Conservation (phyloP, 1,284 basidiomycete species). For the Mycosarcoma mackinlayi region DNA sequence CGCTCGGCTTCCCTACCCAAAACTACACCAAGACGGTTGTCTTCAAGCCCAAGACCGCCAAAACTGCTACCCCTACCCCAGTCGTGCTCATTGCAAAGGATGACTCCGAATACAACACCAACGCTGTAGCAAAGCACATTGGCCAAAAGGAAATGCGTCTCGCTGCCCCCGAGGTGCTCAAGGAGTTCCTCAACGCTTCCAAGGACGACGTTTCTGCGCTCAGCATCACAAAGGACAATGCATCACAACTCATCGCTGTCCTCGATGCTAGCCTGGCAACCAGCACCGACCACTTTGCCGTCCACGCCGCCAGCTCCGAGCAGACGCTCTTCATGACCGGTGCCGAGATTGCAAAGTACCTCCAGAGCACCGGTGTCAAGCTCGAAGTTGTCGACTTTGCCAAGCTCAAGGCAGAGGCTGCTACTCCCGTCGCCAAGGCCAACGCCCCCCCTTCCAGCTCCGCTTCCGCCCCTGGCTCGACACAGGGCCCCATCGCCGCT, state of each 20-base stretch:
- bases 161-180: conserved; percentile 86
- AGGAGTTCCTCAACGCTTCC: conserved; percentile 83
- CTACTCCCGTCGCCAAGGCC: conserved; percentile 42
- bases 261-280: conserved; percentile 58
- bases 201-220: conserved; percentile 77
- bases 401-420: conserved; percentile 51
- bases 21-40: conserved; percentile 77
- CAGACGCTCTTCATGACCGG: conserved; percentile 65
- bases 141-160: conserved; percentile 88
- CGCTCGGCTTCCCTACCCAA: conserved; percentile 31
- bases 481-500: conserved; percentile 42
- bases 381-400: conserved; percentile 58
- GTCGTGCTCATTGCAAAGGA: conserved; percentile 88
- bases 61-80: conserved; percentile 83
- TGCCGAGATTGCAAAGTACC: conserved; percentile 57
- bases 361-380: conserved; percentile 60
- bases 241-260: conserved; percentile 52
- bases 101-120: conserved; percentile 77
- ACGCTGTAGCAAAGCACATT: conserved; percentile 82
- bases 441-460: conserved; percentile 35
- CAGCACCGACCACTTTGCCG: conserved; percentile 53
- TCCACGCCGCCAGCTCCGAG: conserved; percentile 60
- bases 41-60: conserved; percentile 91
- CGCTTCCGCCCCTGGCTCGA: conserved; percentile 39
- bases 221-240: conserved; percentile 57